Conservation (phyloP, 352 stramenopile genomes). For the Pythium brachiatum region DNA sequence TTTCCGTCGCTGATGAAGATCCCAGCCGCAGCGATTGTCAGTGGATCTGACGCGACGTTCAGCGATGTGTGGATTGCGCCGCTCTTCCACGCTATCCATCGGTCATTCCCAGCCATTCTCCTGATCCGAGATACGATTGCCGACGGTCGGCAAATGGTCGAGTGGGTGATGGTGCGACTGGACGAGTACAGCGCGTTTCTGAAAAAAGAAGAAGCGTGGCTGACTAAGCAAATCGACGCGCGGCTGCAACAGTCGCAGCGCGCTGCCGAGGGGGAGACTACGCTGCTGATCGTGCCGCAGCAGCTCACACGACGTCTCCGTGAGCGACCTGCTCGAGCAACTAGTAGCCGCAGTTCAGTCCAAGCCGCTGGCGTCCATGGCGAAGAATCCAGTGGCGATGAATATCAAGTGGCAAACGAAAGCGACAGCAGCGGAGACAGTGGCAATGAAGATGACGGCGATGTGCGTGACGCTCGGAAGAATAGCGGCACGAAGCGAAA, state of each 20-base stretch:
- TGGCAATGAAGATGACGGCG: slow-evolving; percentile 2
- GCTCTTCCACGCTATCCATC: slow-evolving; percentile 60
- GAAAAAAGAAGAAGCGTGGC: slow-evolving; percentile 51
- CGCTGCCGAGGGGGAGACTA: background rate
- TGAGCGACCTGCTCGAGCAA: background rate
- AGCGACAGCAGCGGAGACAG: slow-evolving; percentile 1
- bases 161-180: slow-evolving; percentile 64
- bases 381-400: slow-evolving; percentile 16
- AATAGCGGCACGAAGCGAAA: slow-evolving; percentile 7
- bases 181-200: slow-evolving; percentile 35
- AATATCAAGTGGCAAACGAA: background rate
- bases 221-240: slow-evolving; percentile 44
- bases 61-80: slow-evolving; percentile 76
- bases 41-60: slow-evolving; percentile 66
- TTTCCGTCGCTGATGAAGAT: slow-evolving; percentile 26
- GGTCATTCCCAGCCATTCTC: slow-evolving; percentile 67
- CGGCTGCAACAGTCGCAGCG: slow-evolving; percentile 31
- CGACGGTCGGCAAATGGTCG: slow-evolving; percentile 55
- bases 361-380: background rate
- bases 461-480: background rate
- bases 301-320: slow-evolving; percentile 6
- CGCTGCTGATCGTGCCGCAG: background rate
- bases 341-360: background rate
- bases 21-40: slow-evolving; percentile 49
- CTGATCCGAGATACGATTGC: slow-evolving; percentile 48